Conservation (phyloP, 2,329 filamentous ascomycete genomes). For the Verticillium tricorpus region DNA sequence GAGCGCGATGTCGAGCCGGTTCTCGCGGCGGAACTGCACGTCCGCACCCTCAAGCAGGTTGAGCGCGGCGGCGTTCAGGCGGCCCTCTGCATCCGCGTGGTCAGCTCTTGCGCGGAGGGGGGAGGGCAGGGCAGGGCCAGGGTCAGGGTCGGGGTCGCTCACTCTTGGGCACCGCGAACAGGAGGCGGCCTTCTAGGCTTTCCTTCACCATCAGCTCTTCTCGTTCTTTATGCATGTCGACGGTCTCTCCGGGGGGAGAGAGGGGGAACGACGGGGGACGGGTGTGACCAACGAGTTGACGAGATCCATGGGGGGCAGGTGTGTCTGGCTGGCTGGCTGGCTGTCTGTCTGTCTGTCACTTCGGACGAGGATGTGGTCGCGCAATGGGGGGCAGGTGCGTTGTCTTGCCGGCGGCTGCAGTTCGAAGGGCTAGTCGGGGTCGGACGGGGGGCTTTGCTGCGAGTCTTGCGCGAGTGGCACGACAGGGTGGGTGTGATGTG, state of each 20-base stretch:
- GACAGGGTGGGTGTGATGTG: neutral
- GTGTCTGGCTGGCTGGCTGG: no score
- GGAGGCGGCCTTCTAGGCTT: conserved; percentile 85
- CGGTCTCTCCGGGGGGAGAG: conserved; percentile 1
- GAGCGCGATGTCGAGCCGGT: conserved; percentile 91
- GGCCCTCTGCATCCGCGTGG: conserved; percentile 63
- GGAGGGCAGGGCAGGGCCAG: neutral
- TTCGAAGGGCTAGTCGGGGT: neutral
- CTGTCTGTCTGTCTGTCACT: neutral
- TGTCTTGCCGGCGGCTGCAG: neutral
- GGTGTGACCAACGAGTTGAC: conserved; percentile 44
- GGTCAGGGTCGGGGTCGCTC: conserved; percentile 34
- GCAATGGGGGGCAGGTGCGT: neutral
- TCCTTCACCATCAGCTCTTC: conserved; percentile 10
- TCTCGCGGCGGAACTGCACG: conserved; percentile 94
- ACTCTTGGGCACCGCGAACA: conserved; percentile 99
- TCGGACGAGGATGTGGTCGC: neutral
- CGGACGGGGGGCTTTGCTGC: neutral
- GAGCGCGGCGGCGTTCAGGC: conserved; percentile 80
- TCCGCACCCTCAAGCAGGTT: conserved; percentile 91
- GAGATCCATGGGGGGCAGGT: conserved; percentile 40
- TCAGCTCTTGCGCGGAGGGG: conserved; percentile 7
- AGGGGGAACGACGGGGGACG: conserved; percentile 4
- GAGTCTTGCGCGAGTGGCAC: neutral
- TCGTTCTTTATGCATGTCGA: conserved; percentile 8